Evolutionary conservation across 257 asterid species (phyloP), one percentile per base, ranked within the genome.

Genomic region (Misopates orontium): DNA sequence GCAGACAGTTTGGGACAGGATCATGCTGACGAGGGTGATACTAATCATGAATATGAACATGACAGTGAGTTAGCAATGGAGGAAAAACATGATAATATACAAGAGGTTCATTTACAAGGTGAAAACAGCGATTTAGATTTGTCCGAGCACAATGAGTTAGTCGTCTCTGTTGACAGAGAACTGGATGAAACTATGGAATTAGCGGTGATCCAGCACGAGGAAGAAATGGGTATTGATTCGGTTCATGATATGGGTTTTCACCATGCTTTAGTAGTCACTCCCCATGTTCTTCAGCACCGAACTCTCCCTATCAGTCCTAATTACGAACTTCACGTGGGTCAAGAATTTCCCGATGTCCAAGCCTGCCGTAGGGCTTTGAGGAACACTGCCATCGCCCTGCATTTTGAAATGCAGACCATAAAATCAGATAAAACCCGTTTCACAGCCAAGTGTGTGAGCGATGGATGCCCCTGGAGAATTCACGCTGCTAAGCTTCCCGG

Each of bases 401-500:
- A 93, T 82, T 93, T 93, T 47, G 97, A 93, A 70, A 86, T 93
- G 80, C 97, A 87, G 75, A 90, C 96, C 48, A 82, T 90, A 64
- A 93, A 93, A 73, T 90, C 97, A 4, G 99, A 93, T 66, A 90
- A 87, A 75, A 93, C 92, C 56, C 95, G 99, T 1, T 93, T 89
- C 41, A 90, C 96, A 20, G 99, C 99, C 67, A 90, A 80, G 66
- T 93, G 99, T 71, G 97, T 95, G 19, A 78, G 64, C 6, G 99
- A 93, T 59, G 88, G 75, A 23, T 93, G 99, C 80, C 97, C 97
- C 0, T 93, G 99, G 99, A 85, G 99, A 13, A 87, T 93, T 48
- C 99, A 90, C 47, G 99, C 90, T 60, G 97, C 97, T 0, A 93
- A 93, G 81, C 96, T 90, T 67, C 99, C 99, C 15, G 97, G 96